Evolutionary conservation across 768 basidiomycete species (phyloP), one percentile per base, ranked within the genome.

Genomic region (Lactarius sp.): DNA sequence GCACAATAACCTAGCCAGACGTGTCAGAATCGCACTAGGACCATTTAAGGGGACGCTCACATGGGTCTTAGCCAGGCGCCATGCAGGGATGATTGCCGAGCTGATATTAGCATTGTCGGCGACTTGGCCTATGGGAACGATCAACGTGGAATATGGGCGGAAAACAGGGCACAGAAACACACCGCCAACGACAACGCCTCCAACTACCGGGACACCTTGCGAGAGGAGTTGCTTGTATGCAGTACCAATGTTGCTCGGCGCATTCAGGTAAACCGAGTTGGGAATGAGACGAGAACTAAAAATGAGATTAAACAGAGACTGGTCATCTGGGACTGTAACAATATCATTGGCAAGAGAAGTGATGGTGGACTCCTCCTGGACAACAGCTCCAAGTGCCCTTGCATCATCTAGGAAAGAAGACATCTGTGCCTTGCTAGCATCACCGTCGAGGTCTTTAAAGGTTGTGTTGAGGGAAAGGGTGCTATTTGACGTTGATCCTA

Each of bases 11-110:
- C 62, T 63, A 58, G 27, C 18, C 18, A 9, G 46, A n/a, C n/a
- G 13, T 4, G 22, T 63, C 36, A 47, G 13, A 51, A 14, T 20
- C 2, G 13, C 0, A 16, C 22, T 14, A 37, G 6, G 33, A 20
- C 7, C 14, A 12, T 16, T 6, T 9, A 18, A 10, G 33, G 62
- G 14, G 10, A 52, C 7, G 67, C 74, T 52, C 52, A 77, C 77
- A 56, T 77, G 77, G 33, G 71, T 70, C 66, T 77, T 77, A 0
- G 77, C 77, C 2, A 68, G 71, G 58, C 77, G 66, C 77, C 77
- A 77, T 31, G 70, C 73, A 6, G 75, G 75, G 52, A 70, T 69
- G 33, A 77, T 67, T 22, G 77, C 75, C 12, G 69, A 73, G 22
- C 68, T 67, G 14, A 77, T 69, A 31, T 73, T 34, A 6, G 72